Conservation (phyloP, 2,329 filamentous ascomycete species). For the Pestalotiopsis sp. region DNA sequence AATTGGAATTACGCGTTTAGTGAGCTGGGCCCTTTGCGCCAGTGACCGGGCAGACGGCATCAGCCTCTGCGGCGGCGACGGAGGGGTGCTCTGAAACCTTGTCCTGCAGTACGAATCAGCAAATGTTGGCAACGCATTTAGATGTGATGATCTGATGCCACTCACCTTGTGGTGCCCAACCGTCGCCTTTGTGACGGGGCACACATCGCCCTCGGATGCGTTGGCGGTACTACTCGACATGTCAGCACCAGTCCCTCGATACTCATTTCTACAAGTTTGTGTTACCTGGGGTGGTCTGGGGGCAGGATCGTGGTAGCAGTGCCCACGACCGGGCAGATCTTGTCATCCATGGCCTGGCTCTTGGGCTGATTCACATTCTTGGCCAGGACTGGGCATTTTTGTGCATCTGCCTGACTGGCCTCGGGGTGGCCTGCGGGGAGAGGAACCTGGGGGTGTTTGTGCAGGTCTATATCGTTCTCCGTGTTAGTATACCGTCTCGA, state of each 20-base stretch:
- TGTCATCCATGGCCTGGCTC: conserved; percentile 43
- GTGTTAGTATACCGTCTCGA: not conserved
- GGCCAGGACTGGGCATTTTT: conserved; percentile 39
- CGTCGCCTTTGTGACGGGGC: conserved; percentile 44
- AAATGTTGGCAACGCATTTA: not conserved
- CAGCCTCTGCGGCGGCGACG: conserved; percentile 29
- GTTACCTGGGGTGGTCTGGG: conserved; percentile 39
- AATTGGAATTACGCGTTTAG: not conserved
- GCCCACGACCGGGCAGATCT: conserved; percentile 44
- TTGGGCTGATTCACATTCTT: conserved; percentile 38
- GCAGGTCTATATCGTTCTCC: conserved; percentile 27
- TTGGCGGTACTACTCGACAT: conserved; percentile 25
- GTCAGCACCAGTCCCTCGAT: conserved; percentile 15
- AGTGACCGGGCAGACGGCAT: conserved; percentile 42
- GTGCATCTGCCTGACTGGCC: conserved; percentile 34
- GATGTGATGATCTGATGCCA: not conserved
- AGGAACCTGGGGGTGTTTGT: conserved; percentile 40
- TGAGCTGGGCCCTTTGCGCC: conserved; percentile 25
- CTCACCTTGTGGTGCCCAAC: conserved; percentile 41
- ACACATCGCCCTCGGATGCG: conserved; percentile 33
- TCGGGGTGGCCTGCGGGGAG: conserved; percentile 28
- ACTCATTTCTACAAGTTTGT: not conserved
- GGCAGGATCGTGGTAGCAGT: conserved; percentile 44
- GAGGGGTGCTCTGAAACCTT: conserved; percentile 39
- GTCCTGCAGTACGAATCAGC: conserved; percentile 21